Conservation (phyloP, 192 early-diverging fungal genomes). For the Linnemannia schmuckeri region DNA sequence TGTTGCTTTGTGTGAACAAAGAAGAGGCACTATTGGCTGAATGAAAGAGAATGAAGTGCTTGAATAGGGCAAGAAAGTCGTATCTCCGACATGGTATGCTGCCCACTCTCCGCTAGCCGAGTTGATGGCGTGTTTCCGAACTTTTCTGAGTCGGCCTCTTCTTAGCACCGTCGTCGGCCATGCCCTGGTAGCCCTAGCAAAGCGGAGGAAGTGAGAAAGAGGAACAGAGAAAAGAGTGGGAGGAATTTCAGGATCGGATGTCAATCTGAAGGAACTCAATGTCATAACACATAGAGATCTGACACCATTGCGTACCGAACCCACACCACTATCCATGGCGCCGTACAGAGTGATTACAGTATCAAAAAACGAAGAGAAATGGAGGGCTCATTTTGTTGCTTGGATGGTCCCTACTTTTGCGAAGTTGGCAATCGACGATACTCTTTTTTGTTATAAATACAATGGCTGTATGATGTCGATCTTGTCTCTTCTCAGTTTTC, state of each 20-base stretch:
- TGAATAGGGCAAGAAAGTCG: background rate
- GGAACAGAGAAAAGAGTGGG: background rate
- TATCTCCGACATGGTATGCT: background rate
- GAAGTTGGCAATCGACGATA: background rate
- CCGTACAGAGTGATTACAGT: too few species aligned
- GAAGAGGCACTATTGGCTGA: background rate
- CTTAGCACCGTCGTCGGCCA: background rate
- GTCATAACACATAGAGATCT: background rate
- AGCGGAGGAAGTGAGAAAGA: background rate
- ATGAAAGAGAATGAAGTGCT: background rate
- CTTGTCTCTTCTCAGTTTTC: background rate
- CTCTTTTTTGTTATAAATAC: background rate
- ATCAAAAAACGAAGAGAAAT: background rate
- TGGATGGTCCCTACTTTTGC: background rate
- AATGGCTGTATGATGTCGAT: background rate
- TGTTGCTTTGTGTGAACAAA: background rate
- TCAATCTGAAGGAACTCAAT: background rate
- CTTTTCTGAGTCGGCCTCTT: background rate
- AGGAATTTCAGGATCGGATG: background rate
- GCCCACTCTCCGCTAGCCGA: background rate
- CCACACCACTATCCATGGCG: background rate
- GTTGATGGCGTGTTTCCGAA: constrained; percentile 1
- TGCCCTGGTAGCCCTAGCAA: background rate
- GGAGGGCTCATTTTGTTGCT: background rate
- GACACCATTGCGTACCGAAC: background rate